These are phyloP conservation scores for Fusarium musae DNA, from an alignment of 2,329 filamentous ascomycete genomes.

Conservation along the genomic window DNA sequence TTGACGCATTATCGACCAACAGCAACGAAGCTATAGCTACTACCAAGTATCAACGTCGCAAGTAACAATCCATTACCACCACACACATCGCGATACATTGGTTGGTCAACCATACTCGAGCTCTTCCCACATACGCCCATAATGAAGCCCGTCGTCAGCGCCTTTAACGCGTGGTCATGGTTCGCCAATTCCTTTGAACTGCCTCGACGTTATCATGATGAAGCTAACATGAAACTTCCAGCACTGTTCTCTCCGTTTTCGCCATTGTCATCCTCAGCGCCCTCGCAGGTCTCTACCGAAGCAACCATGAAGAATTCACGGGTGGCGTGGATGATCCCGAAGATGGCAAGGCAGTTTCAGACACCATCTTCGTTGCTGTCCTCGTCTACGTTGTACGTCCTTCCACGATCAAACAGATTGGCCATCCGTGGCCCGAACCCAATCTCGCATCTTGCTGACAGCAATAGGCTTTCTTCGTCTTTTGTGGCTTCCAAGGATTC, in stretches of 20 bases:
- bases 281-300: constrained; percentile 78
- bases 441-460: constrained; percentile 7
- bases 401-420: neutral
- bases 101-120: neutral
- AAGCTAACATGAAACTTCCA: constrained; percentile 53
- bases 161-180: constrained; percentile 96
- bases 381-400: constrained; percentile 85
- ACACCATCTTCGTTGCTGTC: constrained; percentile 88
- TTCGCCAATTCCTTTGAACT: constrained; percentile 58
- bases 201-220: constrained; percentile 21
- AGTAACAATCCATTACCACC: constrained; percentile 11
- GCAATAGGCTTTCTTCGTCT: constrained; percentile 83
- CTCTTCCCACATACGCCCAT: constrained; percentile 49
- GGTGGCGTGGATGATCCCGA: constrained; percentile 77
- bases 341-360: constrained; percentile 81
- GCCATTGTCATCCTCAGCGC: constrained; percentile 73
- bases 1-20: constrained; percentile 35
- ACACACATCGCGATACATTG: neutral
- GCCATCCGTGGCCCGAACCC: neutral
- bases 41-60: constrained; percentile 29
- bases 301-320: constrained; percentile 84
- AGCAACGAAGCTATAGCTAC: constrained; percentile 24
- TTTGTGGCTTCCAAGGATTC: constrained; percentile 89
- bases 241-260: constrained; percentile 77
- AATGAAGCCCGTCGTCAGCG: constrained; percentile 96